Evolutionary conservation across 805 yeast genomes (phyloP).

Genomic region (Myxozyma lipomycoides): DNA sequence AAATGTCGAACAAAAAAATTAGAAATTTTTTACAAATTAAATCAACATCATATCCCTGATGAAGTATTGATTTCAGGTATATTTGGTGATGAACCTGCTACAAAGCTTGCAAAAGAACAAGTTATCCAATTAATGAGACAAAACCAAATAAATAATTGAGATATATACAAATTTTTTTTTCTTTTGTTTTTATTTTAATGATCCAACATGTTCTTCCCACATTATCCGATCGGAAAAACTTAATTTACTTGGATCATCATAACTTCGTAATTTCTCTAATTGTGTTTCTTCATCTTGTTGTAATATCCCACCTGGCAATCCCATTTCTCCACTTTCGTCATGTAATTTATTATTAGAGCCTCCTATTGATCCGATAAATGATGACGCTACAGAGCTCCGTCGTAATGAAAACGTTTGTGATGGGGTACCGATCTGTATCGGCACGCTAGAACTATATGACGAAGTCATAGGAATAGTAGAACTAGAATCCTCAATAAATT

Average conservation of each 20-base stretch:
- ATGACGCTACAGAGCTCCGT: background rate
- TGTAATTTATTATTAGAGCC: background rate
- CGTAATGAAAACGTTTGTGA: background rate
- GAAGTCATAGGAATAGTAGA: too few relatives aligned
- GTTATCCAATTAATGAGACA: background rate
- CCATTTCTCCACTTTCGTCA: slow-evolving; percentile 21
- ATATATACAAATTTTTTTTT: too few relatives aligned
- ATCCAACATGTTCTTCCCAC: slow-evolving; percentile 27
- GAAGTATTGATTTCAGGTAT: background rate
- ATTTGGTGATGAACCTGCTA: background rate
- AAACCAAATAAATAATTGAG: background rate
- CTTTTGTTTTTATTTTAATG: background rate
- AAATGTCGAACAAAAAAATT: background rate
- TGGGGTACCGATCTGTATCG: slow-evolving; percentile 19
- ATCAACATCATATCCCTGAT: background rate
- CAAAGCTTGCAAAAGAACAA: background rate
- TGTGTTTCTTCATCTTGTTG: slow-evolving; percentile 22
- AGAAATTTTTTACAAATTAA: background rate
- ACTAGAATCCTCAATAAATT: too few relatives aligned
- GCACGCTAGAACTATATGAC: slow-evolving; percentile 18
- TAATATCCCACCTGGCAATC: slow-evolving; percentile 16
- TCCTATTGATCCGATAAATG: background rate
- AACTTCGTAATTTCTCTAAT: slow-evolving; percentile 11
- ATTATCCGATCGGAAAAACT: slow-evolving; percentile 24
- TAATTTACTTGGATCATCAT: slow-evolving; percentile 20